These are phyloP conservation scores for Smittium mucronatum DNA, from an alignment of 371 early-diverging fungal species.

Conservation along the genomic window DNA sequence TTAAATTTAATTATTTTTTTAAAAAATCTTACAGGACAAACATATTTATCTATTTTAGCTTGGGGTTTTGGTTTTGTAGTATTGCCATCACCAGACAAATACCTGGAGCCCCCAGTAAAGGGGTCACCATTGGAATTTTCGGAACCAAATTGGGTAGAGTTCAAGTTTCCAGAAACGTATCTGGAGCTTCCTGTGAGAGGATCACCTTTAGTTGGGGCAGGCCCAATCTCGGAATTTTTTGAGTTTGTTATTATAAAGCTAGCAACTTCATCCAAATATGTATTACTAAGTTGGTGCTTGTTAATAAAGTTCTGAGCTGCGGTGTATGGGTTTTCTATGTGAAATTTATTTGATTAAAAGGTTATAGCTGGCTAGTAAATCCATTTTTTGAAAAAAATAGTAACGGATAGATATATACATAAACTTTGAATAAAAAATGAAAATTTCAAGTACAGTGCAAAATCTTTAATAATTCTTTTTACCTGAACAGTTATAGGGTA, in stretches of 20 bases:
- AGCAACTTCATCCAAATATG: conserved; percentile 81
- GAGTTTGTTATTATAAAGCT: conserved; percentile 86
- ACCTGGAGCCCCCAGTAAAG: background rate
- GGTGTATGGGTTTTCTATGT: conserved; percentile 72
- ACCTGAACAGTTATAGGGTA: conserved; percentile 74
- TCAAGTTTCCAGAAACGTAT: conserved; percentile 20
- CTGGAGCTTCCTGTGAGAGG: conserved; percentile 40
- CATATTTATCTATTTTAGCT: background rate
- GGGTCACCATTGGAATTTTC: background rate
- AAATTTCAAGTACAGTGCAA: too few species aligned
- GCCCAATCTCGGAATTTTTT: conserved; percentile 40
- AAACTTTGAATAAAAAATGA: too few species aligned
- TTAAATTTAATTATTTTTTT: background rate
- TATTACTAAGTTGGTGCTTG: conserved; percentile 61
- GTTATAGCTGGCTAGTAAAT: background rate
- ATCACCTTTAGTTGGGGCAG: conserved; percentile 15
- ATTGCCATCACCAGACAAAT: background rate
- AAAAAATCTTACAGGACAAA: background rate
- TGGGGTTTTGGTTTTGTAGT: background rate
- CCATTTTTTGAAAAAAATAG: too few species aligned
- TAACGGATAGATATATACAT: too few species aligned
- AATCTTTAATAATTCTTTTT: too few species aligned
- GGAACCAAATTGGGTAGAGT: conserved; percentile 1
- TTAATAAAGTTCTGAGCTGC: conserved; percentile 86
- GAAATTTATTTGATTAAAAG: background rate